These are phyloP conservation scores for Phytopythium kandeliae DNA, from an alignment of 352 stramenopile species.

Conservation along the genomic window DNA sequence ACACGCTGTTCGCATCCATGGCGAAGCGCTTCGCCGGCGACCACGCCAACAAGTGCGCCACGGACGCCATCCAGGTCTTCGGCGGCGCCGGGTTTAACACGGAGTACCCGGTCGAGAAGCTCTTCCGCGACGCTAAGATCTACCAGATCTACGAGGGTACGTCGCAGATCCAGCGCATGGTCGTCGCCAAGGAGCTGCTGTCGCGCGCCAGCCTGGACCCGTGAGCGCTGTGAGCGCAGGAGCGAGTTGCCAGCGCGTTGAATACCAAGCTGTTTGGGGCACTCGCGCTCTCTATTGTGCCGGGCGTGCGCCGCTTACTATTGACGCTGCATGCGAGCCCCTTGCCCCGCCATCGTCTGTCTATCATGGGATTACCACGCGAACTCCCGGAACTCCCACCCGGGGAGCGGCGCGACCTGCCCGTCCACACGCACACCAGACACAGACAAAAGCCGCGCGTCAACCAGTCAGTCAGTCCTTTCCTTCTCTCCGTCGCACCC, in stretches of 20 bases:
- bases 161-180: slow-evolving; percentile 89
- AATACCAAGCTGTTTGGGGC: too few relatives aligned
- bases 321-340: too few relatives aligned
- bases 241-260: too few relatives aligned
- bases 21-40: slow-evolving; percentile 88
- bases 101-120: slow-evolving; percentile 91
- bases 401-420: not conserved
- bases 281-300: too few relatives aligned
- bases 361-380: slow-evolving; percentile 3
- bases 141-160: slow-evolving; percentile 93
- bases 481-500: too few relatives aligned
- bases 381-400: slow-evolving; percentile 9
- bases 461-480: not conserved
- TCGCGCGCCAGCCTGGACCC: slow-evolving; percentile 60
- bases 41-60: slow-evolving; percentile 81
- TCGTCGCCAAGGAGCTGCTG: slow-evolving; percentile 89
- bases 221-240: too few relatives aligned
- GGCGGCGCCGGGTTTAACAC: slow-evolving; percentile 89
- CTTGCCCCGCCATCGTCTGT: too few relatives aligned
- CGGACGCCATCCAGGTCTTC: slow-evolving; percentile 89
- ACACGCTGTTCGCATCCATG: slow-evolving; percentile 89
- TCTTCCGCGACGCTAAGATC: slow-evolving; percentile 90
- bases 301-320: too few relatives aligned
- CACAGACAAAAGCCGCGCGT: too few relatives aligned
- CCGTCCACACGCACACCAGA: not conserved